phyloP scores from a whole-genome alignment of 768 basidiomycete genomes.

The Agaricus sinodeliciosus region DNA sequence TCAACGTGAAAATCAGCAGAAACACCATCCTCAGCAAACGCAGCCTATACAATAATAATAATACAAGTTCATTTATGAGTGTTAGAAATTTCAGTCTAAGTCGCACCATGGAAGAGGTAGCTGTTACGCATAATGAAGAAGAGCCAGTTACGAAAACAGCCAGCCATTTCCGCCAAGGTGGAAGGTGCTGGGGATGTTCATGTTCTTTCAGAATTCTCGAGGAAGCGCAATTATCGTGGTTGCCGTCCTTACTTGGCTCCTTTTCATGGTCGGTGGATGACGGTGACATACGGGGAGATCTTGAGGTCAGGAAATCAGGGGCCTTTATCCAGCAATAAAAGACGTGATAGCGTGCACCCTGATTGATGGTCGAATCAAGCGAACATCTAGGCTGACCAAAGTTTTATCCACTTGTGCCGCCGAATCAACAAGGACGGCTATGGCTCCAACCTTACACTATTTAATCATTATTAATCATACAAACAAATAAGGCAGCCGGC shows the following conservation, averaged over 20 bases:
- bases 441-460: too few relatives aligned
- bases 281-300: not conserved
- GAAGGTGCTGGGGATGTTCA: constrained; percentile 36
- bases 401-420: too few relatives aligned
- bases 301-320: too few relatives aligned
- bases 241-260: not conserved
- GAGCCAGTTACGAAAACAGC: constrained; percentile 39
- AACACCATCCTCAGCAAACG: constrained; percentile 57
- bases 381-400: too few relatives aligned
- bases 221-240: not conserved
- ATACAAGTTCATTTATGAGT: not conserved
- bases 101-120: constrained; percentile 50
- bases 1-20: constrained; percentile 41
- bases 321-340: too few relatives aligned
- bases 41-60: constrained; percentile 31
- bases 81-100: not conserved
- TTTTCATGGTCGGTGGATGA: not conserved
- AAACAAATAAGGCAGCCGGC: too few relatives aligned
- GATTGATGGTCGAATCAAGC: too few relatives aligned
- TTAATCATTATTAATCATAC: too few relatives aligned
- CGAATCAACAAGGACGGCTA: too few relatives aligned
- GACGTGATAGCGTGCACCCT: too few relatives aligned
- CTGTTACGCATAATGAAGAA: constrained; percentile 44
- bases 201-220: constrained; percentile 23
- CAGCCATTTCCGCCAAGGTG: constrained; percentile 39